Percentiles rank a stretch among this genome's conserved stretches.
Conservation (phyloP, 805 yeast species). For the Kuraishia molischiana region DNA sequence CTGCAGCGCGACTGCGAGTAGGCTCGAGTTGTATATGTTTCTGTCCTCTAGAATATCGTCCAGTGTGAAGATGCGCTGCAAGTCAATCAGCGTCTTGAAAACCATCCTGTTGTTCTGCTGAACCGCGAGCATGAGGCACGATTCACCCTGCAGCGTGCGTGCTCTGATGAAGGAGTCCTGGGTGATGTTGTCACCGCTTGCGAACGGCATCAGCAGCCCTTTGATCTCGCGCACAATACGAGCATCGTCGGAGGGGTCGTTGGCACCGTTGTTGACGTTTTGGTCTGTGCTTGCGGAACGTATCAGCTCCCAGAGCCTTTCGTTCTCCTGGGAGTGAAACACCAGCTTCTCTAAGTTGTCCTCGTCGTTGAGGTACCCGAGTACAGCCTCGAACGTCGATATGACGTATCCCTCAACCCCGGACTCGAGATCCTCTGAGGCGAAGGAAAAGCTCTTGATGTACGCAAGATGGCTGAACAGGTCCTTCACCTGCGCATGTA, state of each 20-base stretch:
- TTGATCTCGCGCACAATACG: constrained; percentile 6
- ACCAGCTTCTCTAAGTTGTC: constrained; percentile 27
- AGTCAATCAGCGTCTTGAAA: constrained; percentile 35
- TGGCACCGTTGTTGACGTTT: constrained; percentile 9
- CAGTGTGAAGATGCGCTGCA: constrained; percentile 39
- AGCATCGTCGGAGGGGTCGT: constrained; percentile 11
- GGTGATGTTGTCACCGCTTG: constrained; percentile 6
- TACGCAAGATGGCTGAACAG: constrained; percentile 58
- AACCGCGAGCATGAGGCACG: constrained; percentile 57
- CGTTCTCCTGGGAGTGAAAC: constrained; percentile 35
- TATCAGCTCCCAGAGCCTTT: constrained; percentile 43
- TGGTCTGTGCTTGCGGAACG: constrained; percentile 16
- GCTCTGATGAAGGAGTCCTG: constrained; percentile 20
- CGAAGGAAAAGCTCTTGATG: constrained; percentile 47
- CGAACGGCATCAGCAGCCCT: constrained; percentile 7
- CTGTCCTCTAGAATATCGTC: constrained; percentile 63
- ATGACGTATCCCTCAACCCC: constrained; percentile 71
- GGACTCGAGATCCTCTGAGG: constrained; percentile 28
- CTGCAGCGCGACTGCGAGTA: constrained; percentile 55
- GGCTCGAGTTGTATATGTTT: constrained; percentile 40
- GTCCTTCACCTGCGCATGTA: constrained; percentile 47
- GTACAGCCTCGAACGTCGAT: constrained; percentile 77
- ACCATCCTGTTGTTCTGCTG: constrained; percentile 32
- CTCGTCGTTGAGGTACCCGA: constrained; percentile 44
- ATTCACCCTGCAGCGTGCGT: constrained; percentile 54